Base-by-base conservation (phyloP, 2,329 filamentous ascomycete genomes). In the Alternaria gaisen region DNA sequence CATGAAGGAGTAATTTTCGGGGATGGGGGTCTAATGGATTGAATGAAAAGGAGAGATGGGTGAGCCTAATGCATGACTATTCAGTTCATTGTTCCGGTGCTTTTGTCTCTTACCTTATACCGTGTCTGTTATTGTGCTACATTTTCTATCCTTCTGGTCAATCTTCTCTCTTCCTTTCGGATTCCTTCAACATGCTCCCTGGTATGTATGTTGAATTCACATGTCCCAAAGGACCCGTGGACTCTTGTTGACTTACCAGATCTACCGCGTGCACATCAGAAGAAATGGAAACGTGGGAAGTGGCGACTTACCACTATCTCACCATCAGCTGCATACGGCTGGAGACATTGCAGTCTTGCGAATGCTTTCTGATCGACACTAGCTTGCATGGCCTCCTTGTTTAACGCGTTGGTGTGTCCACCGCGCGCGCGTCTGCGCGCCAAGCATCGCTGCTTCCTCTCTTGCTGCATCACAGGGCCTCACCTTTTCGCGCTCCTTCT, bases 21-120 rank as follows among this genome's bases (percentile, higher is more conserved):
- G 50, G 24, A 41, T 40, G 22, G 36, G 48, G 11, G 34, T 52
- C n/a, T 52, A 52, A 52, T 52, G 50, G 50, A 30, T 41, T 52
- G 50, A 52, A 50, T 36, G 46, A 28, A 43, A 9, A 32, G 36
- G 26, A 34, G 36, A 43, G n/a, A 30, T 43, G 38, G 26, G 38
- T 24, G 46, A 12, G 20, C 32, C 20, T 50, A 50, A 50, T 50
- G 46, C 46, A 50, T 26, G 34, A 50, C 22, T 36, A n/a, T 38
- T 20, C 3, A 36, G 14, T 36, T 8, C 16, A n/a, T 24, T 26
- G 46, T 50, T 50, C 34, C 20, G 20, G 9, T 16, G 24, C 18
- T n/a, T 24, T 12, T 10, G 0, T 26, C 20, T 50, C 34, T 9
- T 26, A 16, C 34, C 5, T 26, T 11, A 18, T 2, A 12, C 24